Base-by-base conservation (phyloP, 768 basidiomycete genomes). In the Dentipellis sp. region DNA sequence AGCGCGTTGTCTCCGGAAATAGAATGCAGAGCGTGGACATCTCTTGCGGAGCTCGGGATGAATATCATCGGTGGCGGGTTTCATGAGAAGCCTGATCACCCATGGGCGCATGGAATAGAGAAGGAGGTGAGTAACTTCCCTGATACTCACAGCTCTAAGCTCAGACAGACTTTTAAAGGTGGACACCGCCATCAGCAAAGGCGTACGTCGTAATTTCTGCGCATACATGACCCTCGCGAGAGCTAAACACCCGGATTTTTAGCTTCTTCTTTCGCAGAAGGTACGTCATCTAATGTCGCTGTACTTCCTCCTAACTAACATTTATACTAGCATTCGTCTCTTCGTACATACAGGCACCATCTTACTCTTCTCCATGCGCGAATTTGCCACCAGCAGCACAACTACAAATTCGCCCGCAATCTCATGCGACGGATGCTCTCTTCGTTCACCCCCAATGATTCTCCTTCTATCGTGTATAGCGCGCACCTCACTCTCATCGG, bases 11-110 rank as follows among this genome's bases (percentile, higher is more conserved):
- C 81, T 5, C 75, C 77, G 5, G 77, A 78, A 52, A 66, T 83
- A 9, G 87, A 89, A 62, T 89, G 86, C 64, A 72, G 81, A 8
- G 86, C 86, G 1, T 88, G 84, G 81, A 81, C 82, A 0, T 77
- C 78, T 10, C 61, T 90, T 0, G 87, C 81, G 0, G 88, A 91
- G 66, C 62, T 87, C 1, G 88, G 86, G 3, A 74, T 89, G 64
- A 73, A 72, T 57, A 74, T 81, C 46, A 74, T 81, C 50, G 66
- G 69, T 14, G 75, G 78, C 19, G 78, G 80, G 22, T 69, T 78
- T 50, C 66, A 67, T 48, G 62, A 65, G 36, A 61, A 49, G 22
- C 68, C 68, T 2, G 72, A 71, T 56, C 58, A 77, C 65, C 51
- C 65, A 45, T 75, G 79, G 79, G 69, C 78, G n/a, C 61, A 61